phyloP scores from a whole-genome alignment of 75 land plant genomes.

The Selaginella moellendorffii region DNA sequence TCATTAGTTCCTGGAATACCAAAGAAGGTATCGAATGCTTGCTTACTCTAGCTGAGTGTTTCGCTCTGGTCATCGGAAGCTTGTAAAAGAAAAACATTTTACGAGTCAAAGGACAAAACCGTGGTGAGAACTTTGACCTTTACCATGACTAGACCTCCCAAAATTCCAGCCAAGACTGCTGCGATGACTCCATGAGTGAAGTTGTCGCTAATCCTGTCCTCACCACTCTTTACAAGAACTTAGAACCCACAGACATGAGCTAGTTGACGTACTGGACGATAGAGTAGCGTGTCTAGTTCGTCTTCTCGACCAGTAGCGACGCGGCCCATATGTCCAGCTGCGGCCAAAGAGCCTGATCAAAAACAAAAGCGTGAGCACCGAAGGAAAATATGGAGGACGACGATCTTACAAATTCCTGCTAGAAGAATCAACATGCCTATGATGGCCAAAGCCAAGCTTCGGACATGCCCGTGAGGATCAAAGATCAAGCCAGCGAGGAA shows the following conservation, averaged over 20 bases:
- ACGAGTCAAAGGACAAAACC: neutral
- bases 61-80: conserved; percentile 9
- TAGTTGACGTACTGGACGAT: conserved; percentile 6
- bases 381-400: no score
- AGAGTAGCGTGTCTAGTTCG: conserved; percentile 12
- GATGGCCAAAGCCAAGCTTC: conserved; percentile 13
- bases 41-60: conserved; percentile 7
- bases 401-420: conserved; percentile 18
- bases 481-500: conserved; percentile 18
- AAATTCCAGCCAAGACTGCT: conserved; percentile 20
- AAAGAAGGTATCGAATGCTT: no score
- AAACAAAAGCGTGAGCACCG: no score
- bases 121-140: neutral
- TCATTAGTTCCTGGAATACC: neutral
- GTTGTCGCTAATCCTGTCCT: conserved; percentile 3
- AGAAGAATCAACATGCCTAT: conserved; percentile 14
- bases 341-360: conserved; percentile 16
- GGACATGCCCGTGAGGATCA: conserved; percentile 14
- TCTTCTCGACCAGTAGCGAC: conserved; percentile 13
- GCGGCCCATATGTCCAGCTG: conserved; percentile 18
- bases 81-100: no score
- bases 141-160: conserved; percentile 27
- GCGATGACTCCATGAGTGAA: conserved; percentile 18
- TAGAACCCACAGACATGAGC: neutral
- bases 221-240: neutral